These are phyloP conservation scores for Cyberlindnera meyerae DNA, from an alignment of 805 yeast genomes.

Conservation along the genomic window DNA sequence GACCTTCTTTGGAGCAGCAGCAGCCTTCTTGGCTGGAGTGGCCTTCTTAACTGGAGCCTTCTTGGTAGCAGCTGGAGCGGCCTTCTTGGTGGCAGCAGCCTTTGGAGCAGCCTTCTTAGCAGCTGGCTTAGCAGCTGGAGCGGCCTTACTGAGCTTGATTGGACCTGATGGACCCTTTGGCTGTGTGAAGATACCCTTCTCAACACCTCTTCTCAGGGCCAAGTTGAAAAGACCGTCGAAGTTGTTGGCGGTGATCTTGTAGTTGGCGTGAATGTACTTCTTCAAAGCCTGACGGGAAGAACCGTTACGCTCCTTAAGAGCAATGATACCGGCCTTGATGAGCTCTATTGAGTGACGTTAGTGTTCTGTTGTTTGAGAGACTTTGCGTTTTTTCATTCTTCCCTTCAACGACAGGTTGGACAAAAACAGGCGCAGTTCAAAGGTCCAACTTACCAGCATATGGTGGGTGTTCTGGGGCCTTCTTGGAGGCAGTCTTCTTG, in stretches of 20 bases:
- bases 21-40: slow-evolving; percentile 15
- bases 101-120: slow-evolving; percentile 28
- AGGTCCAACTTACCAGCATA: slow-evolving; percentile 21
- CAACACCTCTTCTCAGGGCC: slow-evolving; percentile 79
- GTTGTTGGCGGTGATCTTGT: slow-evolving; percentile 51
- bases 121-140: slow-evolving; percentile 25
- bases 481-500: slow-evolving; percentile 19
- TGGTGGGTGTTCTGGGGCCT: slow-evolving; percentile 25
- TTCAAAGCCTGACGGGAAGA: slow-evolving; percentile 83
- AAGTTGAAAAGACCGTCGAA: slow-evolving; percentile 73
- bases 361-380: too few relatives aligned
- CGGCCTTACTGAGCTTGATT: slow-evolving; percentile 47
- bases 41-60: slow-evolving; percentile 20
- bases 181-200: slow-evolving; percentile 67
- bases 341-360: slow-evolving; percentile 21
- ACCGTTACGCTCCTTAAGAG: slow-evolving; percentile 78
- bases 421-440: background rate
- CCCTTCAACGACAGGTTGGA: background rate
- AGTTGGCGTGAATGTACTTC: slow-evolving; percentile 68
- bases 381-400: too few relatives aligned
- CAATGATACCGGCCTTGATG: slow-evolving; percentile 53
- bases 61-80: slow-evolving; percentile 26
- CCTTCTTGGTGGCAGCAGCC: slow-evolving; percentile 24
- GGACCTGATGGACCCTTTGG: slow-evolving; percentile 93
- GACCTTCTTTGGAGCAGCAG: slow-evolving; percentile 24